These are phyloP conservation scores for Pelargonium fulgidum DNA, from an alignment of 441 rosid genomes.

Conservation along the genomic window DNA sequence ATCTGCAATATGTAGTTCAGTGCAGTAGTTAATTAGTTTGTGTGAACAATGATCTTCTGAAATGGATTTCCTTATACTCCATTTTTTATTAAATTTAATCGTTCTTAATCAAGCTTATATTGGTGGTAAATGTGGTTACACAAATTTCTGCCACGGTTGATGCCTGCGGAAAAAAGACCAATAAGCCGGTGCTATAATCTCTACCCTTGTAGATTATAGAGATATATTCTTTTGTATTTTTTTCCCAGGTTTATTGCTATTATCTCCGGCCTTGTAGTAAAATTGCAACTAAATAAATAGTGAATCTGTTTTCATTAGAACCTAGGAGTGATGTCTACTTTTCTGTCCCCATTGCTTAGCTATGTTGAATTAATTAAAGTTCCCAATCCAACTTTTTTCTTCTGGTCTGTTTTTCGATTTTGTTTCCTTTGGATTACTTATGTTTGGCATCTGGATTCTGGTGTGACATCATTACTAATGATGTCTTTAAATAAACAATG, in stretches of 20 bases:
- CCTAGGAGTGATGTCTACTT: not conserved
- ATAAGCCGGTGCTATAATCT: not conserved
- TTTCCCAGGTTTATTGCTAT: not conserved
- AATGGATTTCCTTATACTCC: too few species aligned
- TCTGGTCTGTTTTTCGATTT: not conserved
- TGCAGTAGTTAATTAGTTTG: not conserved
- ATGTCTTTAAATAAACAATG: not conserved
- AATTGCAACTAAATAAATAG: not conserved
- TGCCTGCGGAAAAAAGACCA: not conserved
- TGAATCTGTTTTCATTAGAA: not conserved
- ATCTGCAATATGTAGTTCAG: not conserved
- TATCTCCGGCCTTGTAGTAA: not conserved
- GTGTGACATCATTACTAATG: not conserved
- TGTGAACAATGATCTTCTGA: not conserved
- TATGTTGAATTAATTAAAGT: not conserved
- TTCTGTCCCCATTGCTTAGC: not conserved
- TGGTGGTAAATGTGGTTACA: not conserved
- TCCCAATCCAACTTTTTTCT: not conserved
- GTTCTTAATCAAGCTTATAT: not conserved
- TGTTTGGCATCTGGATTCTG: too few species aligned
- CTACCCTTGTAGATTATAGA: too few species aligned
- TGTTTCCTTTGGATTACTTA: not conserved
- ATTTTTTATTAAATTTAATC: too few species aligned
- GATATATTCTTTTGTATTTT: not conserved
- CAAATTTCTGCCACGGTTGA: not conserved